A percentile compares a stretch with the other conserved stretches of the same genome.
Evolutionary conservation across 78 protist genomes (phyloP).

Genomic region (Polysphondylium violaceum): DNA sequence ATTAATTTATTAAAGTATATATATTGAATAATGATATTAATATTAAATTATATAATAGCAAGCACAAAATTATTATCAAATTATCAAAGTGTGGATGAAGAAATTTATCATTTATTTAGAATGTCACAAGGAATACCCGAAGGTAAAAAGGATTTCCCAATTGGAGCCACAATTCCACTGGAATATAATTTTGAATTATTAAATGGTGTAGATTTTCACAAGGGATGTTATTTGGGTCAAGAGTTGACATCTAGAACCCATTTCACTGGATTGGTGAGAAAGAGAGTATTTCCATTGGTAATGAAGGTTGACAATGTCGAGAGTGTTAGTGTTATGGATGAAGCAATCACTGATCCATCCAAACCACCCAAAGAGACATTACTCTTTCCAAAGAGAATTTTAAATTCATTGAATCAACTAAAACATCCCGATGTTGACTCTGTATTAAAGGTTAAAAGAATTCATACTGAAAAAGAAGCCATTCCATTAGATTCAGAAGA

Average conservation of each 20-base stretch:
- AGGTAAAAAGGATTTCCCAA: constrained; percentile 55
- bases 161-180: constrained; percentile 67
- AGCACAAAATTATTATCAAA: constrained; percentile 6
- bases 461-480: not conserved
- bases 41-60: not conserved
- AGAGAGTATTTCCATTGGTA: constrained; percentile 83
- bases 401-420: constrained; percentile 6
- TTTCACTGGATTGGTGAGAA: constrained; percentile 81
- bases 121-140: constrained; percentile 72
- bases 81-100: constrained; percentile 18
- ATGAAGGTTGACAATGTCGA: constrained; percentile 48
- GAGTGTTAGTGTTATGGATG: constrained; percentile 12
- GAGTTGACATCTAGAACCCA: constrained; percentile 88
- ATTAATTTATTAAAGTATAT: not conserved
- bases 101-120: constrained; percentile 48
- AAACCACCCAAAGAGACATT: constrained; percentile 28
- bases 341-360: not conserved
- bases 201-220: constrained; percentile 81
- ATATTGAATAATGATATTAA: not conserved
- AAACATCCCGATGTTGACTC: constrained; percentile 16
- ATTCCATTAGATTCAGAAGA: not conserved
- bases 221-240: constrained; percentile 94
- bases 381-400: constrained; percentile 19
- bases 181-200: constrained; percentile 85
- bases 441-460: constrained; percentile 1